Evolutionary conservation across 441 rosid species (phyloP).

Genomic region (Capsella rubella): DNA sequence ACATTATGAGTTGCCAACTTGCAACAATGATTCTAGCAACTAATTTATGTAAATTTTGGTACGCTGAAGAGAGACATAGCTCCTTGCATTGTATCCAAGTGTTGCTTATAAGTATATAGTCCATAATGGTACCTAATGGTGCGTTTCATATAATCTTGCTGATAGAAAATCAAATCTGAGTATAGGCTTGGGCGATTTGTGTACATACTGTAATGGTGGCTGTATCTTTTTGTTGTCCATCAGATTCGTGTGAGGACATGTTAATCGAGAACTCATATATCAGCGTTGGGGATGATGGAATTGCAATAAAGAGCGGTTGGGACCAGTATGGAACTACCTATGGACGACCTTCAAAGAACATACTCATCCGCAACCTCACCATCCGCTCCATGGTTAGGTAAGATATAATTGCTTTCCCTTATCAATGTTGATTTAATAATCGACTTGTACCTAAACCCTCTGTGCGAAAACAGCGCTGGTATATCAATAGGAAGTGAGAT

Average conservation of each 20-base stretch:
- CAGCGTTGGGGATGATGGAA: slow-evolving; percentile 95
- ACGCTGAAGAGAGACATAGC: neutral
- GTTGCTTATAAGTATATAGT: neutral
- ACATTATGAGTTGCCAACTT: neutral
- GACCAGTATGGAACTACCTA: slow-evolving; percentile 96
- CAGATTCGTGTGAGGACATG: slow-evolving; percentile 97
- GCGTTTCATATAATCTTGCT: neutral
- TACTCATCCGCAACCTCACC: slow-evolving; percentile 81
- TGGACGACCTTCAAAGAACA: slow-evolving; percentile 82
- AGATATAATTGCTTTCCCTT: slow-evolving; percentile 31
- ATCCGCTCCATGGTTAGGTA: slow-evolving; percentile 97
- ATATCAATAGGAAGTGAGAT: slow-evolving; percentile 97
- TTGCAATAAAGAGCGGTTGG: slow-evolving; percentile 99
- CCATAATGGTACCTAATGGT: neutral
- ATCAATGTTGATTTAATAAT: slow-evolving; percentile 6
- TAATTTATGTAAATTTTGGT: neutral
- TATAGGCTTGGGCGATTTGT: neutral
- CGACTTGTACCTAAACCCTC: slow-evolving; percentile 10
- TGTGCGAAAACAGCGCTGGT: slow-evolving; percentile 75
- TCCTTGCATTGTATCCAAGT: neutral
- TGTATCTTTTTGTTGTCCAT: slow-evolving; percentile 23
- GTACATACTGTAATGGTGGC: neutral
- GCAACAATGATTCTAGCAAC: neutral
- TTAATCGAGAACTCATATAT: slow-evolving; percentile 92
- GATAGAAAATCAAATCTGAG: neutral